Conservation (phyloP, 352 stramenopile species). For the Phytophthora brassicae region DNA sequence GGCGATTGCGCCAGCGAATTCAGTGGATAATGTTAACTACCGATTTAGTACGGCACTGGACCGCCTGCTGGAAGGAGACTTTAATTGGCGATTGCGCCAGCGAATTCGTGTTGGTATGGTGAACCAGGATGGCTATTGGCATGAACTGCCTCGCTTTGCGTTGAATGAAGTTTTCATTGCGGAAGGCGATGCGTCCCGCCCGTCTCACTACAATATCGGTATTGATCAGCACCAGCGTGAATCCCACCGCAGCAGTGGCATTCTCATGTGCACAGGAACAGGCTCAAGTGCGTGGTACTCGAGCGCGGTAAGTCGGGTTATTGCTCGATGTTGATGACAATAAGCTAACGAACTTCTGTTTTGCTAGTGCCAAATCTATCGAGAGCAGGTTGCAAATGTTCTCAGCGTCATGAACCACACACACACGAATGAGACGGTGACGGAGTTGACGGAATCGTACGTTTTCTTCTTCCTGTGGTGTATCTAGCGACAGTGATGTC, state of each 20-base stretch:
- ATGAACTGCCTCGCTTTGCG: conserved; percentile 82
- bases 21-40: conserved; percentile 68
- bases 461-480: conserved; percentile 10
- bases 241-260: conserved; percentile 85
- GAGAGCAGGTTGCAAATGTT: conserved; percentile 84
- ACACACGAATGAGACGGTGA: conserved; percentile 88
- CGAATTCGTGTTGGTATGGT: conserved; percentile 88
- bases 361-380: conserved; percentile 80
- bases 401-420: conserved; percentile 84
- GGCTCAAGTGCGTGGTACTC: conserved; percentile 89
- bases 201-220: conserved; percentile 88
- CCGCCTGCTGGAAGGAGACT: conserved; percentile 69
- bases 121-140: conserved; percentile 88
- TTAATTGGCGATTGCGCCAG: conserved; percentile 78
- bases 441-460: conserved; percentile 84
- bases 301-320: conserved; percentile 60
- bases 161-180: conserved; percentile 91
- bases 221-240: conserved; percentile 88
- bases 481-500: too few species aligned
- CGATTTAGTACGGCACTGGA: conserved; percentile 75
- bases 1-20: conserved; percentile 81
- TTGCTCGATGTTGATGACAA: not conserved
- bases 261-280: conserved; percentile 87
- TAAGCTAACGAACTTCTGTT: conserved; percentile 4
- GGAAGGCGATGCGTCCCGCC: conserved; percentile 81